phyloP scores from a whole-genome alignment of 768 basidiomycete species.

The Xerocomus potaroensis region DNA sequence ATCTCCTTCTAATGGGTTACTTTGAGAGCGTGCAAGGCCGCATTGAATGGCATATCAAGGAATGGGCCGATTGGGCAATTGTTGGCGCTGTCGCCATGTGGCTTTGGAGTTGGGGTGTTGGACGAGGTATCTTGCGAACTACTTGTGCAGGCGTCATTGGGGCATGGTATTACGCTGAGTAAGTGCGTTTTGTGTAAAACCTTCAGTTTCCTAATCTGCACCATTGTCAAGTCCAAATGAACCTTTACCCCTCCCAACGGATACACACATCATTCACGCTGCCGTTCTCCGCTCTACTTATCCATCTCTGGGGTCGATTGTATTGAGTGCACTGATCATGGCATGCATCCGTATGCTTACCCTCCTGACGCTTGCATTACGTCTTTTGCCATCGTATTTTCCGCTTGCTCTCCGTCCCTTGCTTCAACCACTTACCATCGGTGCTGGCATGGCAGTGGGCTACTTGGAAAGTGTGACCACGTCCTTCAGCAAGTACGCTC shows the following conservation, averaged over 20 bases:
- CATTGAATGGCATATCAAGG: constrained; percentile 50
- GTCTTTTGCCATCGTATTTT: constrained; percentile 51
- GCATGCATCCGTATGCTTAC: constrained; percentile 61
- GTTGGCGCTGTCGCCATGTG: constrained; percentile 47
- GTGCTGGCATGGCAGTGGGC: constrained; percentile 36
- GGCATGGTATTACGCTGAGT: constrained; percentile 85
- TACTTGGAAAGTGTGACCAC: constrained; percentile 45
- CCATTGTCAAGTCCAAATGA: constrained; percentile 18
- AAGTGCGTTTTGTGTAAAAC: constrained; percentile 17
- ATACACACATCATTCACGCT: constrained; percentile 71
- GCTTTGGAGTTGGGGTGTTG: constrained; percentile 77
- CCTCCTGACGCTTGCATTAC: constrained; percentile 46
- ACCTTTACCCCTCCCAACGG: constrained; percentile 42
- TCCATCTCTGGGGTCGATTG: constrained; percentile 77
- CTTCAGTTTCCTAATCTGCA: constrained; percentile 5
- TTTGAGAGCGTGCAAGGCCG: constrained; percentile 38
- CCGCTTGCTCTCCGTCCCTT: constrained; percentile 40
- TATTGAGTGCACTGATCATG: constrained; percentile 71
- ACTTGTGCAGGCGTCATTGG: constrained; percentile 81
- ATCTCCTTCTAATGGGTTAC: constrained; percentile 70
- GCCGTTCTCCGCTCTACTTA: constrained; percentile 76
- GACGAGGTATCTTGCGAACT: constrained; percentile 73
- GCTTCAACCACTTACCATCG: constrained; percentile 37
- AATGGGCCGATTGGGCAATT: constrained; percentile 76
- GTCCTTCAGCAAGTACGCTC: constrained; percentile 58